These are phyloP conservation scores for Epichloe hybrida DNA, from an alignment of 2,329 filamentous ascomycete genomes.

Conservation along the genomic window DNA sequence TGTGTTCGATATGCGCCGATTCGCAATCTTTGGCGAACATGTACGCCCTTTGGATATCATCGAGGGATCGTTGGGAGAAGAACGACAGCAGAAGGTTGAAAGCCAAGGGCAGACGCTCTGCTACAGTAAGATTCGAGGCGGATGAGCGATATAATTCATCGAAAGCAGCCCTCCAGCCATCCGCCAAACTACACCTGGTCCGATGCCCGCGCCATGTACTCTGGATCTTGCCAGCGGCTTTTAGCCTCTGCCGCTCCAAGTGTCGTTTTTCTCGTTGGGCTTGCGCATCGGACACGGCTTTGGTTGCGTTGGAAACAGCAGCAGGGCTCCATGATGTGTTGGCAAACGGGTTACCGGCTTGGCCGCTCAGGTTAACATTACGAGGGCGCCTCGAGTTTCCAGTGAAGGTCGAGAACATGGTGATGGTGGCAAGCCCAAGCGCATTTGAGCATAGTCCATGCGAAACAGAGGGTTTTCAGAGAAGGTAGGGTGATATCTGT, in stretches of 20 bases:
- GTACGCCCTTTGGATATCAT: constrained; percentile 36
- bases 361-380: constrained; percentile 88
- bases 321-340: constrained; percentile 44
- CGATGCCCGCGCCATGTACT: constrained; percentile 68
- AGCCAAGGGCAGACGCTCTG: constrained; percentile 25
- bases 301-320: constrained; percentile 51
- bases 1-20: constrained; percentile 19
- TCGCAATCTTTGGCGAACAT: constrained; percentile 31
- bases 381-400: constrained; percentile 73
- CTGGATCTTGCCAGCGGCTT: constrained; percentile 63
- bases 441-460: background rate
- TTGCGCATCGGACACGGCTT: constrained; percentile 72
- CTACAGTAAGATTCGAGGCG: constrained; percentile 17
- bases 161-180: constrained; percentile 45
- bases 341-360: constrained; percentile 67
- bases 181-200: constrained; percentile 43
- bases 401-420: constrained; percentile 87
- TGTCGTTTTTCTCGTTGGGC: constrained; percentile 73
- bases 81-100: constrained; percentile 36
- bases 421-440: constrained; percentile 10
- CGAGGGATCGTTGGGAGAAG: constrained; percentile 28
- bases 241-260: constrained; percentile 62
- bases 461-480: background rate
- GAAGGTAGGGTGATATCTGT: background rate
- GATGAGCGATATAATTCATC: constrained; percentile 41